phyloP scores from a whole-genome alignment of 768 basidiomycete species.

The Coprinellus aureogranulatus region DNA sequence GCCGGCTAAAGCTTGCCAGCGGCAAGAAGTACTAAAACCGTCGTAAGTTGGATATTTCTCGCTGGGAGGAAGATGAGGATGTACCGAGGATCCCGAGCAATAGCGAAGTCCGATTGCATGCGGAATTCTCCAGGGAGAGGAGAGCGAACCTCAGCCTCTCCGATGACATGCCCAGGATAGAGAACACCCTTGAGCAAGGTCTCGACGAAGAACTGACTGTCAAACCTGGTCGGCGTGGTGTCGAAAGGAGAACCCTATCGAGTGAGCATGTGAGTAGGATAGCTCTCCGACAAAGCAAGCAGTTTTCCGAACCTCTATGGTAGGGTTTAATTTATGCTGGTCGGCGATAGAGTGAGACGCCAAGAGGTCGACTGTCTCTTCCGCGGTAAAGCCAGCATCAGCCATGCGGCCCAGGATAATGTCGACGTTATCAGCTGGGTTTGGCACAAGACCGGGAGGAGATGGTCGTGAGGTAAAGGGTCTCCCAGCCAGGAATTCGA shows the following conservation, averaged over 20 bases:
- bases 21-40: constrained; percentile 43
- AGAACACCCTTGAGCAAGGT: constrained; percentile 36
- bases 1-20: constrained; percentile 44
- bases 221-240: constrained; percentile 41
- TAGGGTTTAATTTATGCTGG: constrained; percentile 22
- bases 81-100: neutral
- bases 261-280: neutral
- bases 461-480: constrained; percentile 30
- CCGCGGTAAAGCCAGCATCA: constrained; percentile 33
- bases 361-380: constrained; percentile 37
- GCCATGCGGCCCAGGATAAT: constrained; percentile 31
- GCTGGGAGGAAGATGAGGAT: neutral
- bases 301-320: constrained; percentile 12
- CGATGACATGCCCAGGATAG: constrained; percentile 37
- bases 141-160: constrained; percentile 38
- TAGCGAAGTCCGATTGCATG: constrained; percentile 39
- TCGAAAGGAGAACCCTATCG: constrained; percentile 40
- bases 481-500: constrained; percentile 40
- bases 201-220: constrained; percentile 47
- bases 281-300: constrained; percentile 14
- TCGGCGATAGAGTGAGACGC: constrained; percentile 30
- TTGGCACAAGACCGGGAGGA: constrained; percentile 28
- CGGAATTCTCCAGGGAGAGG: constrained; percentile 42
- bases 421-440: constrained; percentile 24
- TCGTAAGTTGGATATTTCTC: constrained; percentile 21